These are phyloP conservation scores for Canavalia gladiata DNA, from an alignment of 306 rosid species.

Conservation along the genomic window DNA sequence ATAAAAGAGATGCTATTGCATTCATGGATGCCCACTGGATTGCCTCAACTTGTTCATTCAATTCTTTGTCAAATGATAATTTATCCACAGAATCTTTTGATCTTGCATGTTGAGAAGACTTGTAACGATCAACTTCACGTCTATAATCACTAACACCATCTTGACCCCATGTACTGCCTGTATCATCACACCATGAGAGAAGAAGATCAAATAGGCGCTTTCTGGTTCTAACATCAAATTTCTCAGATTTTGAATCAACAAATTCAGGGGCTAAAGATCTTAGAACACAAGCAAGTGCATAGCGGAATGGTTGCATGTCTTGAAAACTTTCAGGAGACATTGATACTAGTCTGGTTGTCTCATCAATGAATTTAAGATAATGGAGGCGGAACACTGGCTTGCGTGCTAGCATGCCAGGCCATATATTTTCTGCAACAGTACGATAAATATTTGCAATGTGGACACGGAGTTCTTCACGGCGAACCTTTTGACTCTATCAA, in stretches of 20 bases:
- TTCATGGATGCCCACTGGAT: slow-evolving; percentile 99
- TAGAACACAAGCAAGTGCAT: slow-evolving; percentile 95
- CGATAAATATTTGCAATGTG: slow-evolving; percentile 96
- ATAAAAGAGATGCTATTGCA: slow-evolving; percentile 96
- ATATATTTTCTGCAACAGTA: slow-evolving; percentile 90
- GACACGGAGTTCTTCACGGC: slow-evolving; percentile 95
- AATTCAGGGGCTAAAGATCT: slow-evolving; percentile 97
- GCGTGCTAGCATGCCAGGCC: slow-evolving; percentile 96
- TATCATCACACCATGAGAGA: slow-evolving; percentile 94
- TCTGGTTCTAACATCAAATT: slow-evolving; percentile 92
- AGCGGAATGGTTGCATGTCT: slow-evolving; percentile 96
- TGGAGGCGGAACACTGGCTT: slow-evolving; percentile 87
- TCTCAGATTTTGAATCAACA: slow-evolving; percentile 96
- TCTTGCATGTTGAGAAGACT: slow-evolving; percentile 95
- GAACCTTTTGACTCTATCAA: slow-evolving; percentile 88
- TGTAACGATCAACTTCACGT: slow-evolving; percentile 98
- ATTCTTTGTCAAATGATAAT: slow-evolving; percentile 94
- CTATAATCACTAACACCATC: slow-evolving; percentile 92
- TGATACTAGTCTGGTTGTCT: slow-evolving; percentile 73
- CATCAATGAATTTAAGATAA: slow-evolving; percentile 93
- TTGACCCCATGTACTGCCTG: slow-evolving; percentile 82
- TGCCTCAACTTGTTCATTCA: slow-evolving; percentile 95
- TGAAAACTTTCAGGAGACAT: slow-evolving; percentile 86
- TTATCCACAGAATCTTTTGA: slow-evolving; percentile 98
- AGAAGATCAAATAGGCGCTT: slow-evolving; percentile 94